Percentiles rank a stretch among this genome's conserved stretches.
Evolutionary conservation across 2,329 filamentous ascomycete genomes (phyloP).

Genomic region (Elsinoe arachidis): DNA sequence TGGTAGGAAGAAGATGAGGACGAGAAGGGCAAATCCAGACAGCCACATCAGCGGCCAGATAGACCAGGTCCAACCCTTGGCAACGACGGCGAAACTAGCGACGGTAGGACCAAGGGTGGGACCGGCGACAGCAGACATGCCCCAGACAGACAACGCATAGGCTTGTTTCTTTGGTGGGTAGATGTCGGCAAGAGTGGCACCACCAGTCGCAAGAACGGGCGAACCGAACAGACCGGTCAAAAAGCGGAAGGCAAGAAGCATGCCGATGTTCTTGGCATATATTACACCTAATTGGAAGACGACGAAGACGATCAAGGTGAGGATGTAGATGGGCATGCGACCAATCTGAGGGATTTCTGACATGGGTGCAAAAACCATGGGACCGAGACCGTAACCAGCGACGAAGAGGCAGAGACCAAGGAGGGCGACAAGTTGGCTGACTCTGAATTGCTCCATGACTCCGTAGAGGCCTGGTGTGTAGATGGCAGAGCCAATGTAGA

Average conservation of each 20-base stretch:
- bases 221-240: conserved; percentile 42
- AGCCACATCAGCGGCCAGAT: conserved; percentile 38
- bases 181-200: conserved; percentile 39
- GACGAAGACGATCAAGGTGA: conserved; percentile 38
- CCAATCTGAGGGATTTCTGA: conserved; percentile 42
- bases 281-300: conserved; percentile 40
- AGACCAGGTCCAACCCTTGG: conserved; percentile 33
- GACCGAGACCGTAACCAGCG: conserved; percentile 15
- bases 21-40: conserved; percentile 30
- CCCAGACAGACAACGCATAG: conserved; percentile 35
- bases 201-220: conserved; percentile 38
- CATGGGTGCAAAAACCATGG: conserved; percentile 29
- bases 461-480: conserved; percentile 34
- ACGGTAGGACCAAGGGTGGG: conserved; percentile 37
- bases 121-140: conserved; percentile 33
- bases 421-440: conserved; percentile 33
- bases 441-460: conserved; percentile 31
- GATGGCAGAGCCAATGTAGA: conserved; percentile 41
- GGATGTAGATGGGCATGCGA: conserved; percentile 37
- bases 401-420: conserved; percentile 35
- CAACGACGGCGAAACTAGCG: conserved; percentile 32
- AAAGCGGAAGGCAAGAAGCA: conserved; percentile 44
- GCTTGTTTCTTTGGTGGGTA: conserved; percentile 32
- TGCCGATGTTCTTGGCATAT: conserved; percentile 41
- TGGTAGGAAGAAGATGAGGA: conserved; percentile 33